Conservation (phyloP, 2,329 filamentous ascomycete species). For the Trichoderma brevicompactum region DNA sequence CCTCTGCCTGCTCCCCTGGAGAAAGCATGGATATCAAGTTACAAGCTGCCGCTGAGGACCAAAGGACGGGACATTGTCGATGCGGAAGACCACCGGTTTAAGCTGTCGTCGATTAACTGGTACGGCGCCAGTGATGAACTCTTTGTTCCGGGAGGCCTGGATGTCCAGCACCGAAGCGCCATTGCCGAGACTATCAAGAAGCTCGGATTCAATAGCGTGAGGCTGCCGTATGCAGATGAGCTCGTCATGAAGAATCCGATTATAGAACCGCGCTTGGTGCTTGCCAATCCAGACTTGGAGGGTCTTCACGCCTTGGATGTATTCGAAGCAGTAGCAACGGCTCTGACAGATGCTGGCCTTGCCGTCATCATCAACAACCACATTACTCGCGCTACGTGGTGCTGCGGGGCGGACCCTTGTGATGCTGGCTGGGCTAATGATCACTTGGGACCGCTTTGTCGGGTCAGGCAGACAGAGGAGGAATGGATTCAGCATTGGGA, state of each 20-base stretch:
- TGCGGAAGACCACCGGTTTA: constrained; percentile 59
- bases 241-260: constrained; percentile 64
- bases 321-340: constrained; percentile 60
- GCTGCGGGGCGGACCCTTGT: constrained; percentile 69
- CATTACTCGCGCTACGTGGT: constrained; percentile 71
- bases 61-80: constrained; percentile 65
- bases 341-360: constrained; percentile 64
- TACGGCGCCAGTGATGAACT: constrained; percentile 71
- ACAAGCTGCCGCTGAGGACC: constrained; percentile 62
- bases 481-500: constrained; percentile 71
- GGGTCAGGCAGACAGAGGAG: constrained; percentile 65
- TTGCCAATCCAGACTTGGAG: constrained; percentile 64
- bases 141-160: constrained; percentile 66
- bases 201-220: constrained; percentile 72
- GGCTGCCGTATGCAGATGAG: constrained; percentile 71
- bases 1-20: constrained; percentile 52
- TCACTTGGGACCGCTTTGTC: constrained; percentile 63
- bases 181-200: constrained; percentile 64
- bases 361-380: constrained; percentile 72
- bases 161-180: constrained; percentile 62
- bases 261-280: constrained; percentile 53
- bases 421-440: constrained; percentile 70
- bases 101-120: constrained; percentile 70
- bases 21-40: constrained; percentile 51
- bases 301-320: constrained; percentile 63